Evolutionary conservation across 805 yeast species (phyloP), one percentile per base, ranked within the genome.

Genomic region (Candida lessepsii): DNA sequence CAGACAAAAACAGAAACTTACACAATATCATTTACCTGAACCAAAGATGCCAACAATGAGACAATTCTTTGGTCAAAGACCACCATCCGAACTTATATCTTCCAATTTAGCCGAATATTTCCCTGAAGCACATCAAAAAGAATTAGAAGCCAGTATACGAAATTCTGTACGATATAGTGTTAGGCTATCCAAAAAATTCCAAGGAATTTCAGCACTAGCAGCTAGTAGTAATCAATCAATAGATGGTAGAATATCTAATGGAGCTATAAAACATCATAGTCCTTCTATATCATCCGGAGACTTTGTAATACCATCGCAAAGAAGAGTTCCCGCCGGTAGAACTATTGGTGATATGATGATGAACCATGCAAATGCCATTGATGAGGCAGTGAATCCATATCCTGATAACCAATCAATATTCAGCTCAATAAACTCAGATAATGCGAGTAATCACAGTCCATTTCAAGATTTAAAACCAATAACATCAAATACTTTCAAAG

Each of bases 81-180:
- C 99, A 5, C 90, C 98, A 1, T 82, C 93, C 44, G 95, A 88
- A 56, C 75, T 90, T 51, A 93, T 91, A 45, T 86, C 97, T 1
- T 81, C 90, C 2, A 88, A 91, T 54, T 67, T 91, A 48, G 83
- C 89, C 2, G 96, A 90, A 47, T 91, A 86, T 59, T 93, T 93
- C 70, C 99, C 99, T 0, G 83, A 81, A 28, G 81, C 95, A 0
- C 81, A 78, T 17, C 76, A 80, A 37, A 71, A 75, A 32, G 83
- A 83, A 42, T 71, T 93, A 46, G 84, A 84, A 45, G 81, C 83
- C 41, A 90, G 96, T 2, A 76, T 90, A 32, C 67, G 95, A 15
- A 89, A 87, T 55, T 86, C 96, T 4, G 87, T 86, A 11, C 67
- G 96, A 39, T 76, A 86, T 51, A 86, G 95, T 9, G 78, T 80